phyloP scores from a whole-genome alignment of 148 eudicot genomes.

The Silene uniflora region DNA sequence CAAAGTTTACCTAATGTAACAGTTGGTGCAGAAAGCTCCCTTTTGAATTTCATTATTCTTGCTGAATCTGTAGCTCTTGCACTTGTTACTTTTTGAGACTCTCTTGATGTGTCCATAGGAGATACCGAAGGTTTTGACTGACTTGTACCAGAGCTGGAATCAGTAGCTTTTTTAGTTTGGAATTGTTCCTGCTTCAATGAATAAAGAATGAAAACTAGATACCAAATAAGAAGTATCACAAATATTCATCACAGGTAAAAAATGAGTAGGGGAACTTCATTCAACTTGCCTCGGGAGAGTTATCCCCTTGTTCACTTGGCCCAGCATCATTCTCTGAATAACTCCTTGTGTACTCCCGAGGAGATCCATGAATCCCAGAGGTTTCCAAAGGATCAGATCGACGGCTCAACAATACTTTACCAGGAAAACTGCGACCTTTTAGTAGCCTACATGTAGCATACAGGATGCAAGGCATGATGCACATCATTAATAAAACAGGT shows the following conservation, averaged over 20 bases:
- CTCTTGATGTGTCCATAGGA: constrained; percentile 42
- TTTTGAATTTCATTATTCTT: constrained; percentile 76
- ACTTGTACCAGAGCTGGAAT: constrained; percentile 34
- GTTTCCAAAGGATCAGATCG: constrained; percentile 59
- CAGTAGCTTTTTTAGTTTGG: constrained; percentile 32
- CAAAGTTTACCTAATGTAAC: constrained; percentile 60
- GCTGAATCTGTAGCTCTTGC: constrained; percentile 94
- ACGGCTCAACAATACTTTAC: constrained; percentile 83
- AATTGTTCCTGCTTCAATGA: constrained; percentile 45
- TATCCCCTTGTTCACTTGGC: constrained; percentile 47
- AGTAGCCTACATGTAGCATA: constrained; percentile 52
- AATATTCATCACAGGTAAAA: background rate
- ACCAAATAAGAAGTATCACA: background rate
- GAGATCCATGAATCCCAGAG: constrained; percentile 44
- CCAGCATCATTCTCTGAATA: constrained; percentile 52
- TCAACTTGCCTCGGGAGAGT: constrained; percentile 50
- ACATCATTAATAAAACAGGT: background rate
- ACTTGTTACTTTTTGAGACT: constrained; percentile 54
- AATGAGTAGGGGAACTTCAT: constrained; percentile 7
- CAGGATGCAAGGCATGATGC: constrained; percentile 1
- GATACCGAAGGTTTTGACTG: constrained; percentile 42
- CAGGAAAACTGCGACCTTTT: constrained; percentile 95
- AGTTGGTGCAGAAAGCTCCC: constrained; percentile 66
- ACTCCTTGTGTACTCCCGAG: constrained; percentile 56
- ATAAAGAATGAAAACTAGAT: constrained; percentile 13